Percentiles rank a stretch among this genome's conserved stretches.
Conservation (phyloP, 805 yeast species). For the Metahyphopichia silvanorum region DNA sequence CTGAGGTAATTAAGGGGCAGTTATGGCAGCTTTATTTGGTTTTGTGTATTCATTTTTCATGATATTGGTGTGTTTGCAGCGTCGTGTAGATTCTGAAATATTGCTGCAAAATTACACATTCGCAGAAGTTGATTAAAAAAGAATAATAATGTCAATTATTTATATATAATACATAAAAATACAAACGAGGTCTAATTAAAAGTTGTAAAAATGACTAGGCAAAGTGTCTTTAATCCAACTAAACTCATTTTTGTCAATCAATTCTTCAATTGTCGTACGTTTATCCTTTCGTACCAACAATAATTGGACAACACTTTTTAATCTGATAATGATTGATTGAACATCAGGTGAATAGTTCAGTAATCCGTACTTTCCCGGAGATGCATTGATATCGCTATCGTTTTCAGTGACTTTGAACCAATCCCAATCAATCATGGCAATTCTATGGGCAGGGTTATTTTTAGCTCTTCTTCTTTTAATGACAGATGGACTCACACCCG, state of each 20-base stretch:
- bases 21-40: too few species aligned
- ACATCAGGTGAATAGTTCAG: constrained; percentile 10
- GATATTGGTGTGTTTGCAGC: too few species aligned
- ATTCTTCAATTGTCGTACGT: constrained; percentile 17
- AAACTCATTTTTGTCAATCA: constrained; percentile 15
- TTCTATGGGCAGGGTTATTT: constrained; percentile 75
- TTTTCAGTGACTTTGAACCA: constrained; percentile 53
- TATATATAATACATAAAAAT: too few species aligned
- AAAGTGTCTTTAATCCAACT: constrained; percentile 21
- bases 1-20: too few species aligned
- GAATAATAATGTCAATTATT: too few species aligned
- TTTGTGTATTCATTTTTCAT: too few species aligned
- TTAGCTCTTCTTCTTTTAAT: constrained; percentile 39
- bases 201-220: constrained; percentile 9
- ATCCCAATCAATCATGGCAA: constrained; percentile 89
- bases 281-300: constrained; percentile 38
- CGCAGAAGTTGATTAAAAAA: too few species aligned
- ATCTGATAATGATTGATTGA: constrained; percentile 13
- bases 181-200: too few species aligned
- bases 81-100: too few species aligned
- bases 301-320: constrained; percentile 27
- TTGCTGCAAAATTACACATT: too few species aligned
- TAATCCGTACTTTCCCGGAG: too few species aligned
- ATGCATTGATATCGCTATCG: constrained; percentile 7
- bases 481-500: constrained; percentile 38